Percentiles rank a stretch among this genome's conserved stretches.
phyloP scores from a whole-genome alignment of 768 basidiomycete genomes.

The Agaricus blazei region DNA sequence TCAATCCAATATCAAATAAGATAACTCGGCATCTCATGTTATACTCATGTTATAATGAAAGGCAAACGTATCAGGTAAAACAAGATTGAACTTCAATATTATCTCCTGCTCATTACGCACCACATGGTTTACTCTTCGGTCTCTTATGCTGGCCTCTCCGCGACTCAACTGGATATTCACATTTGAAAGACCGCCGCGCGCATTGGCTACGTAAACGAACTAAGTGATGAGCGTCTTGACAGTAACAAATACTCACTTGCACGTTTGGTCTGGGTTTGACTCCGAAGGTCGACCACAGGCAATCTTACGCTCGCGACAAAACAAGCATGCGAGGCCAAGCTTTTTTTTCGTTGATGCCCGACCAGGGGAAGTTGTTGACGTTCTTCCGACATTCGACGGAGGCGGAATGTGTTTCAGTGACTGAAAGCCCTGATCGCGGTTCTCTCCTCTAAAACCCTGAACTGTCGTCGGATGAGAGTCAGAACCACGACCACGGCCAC shows the following conservation, averaged over 20 bases:
- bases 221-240: no score
- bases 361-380: not conserved
- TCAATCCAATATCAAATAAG: no score
- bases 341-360: not conserved
- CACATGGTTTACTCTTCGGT: not conserved
- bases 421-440: no score
- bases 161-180: conserved; percentile 7
- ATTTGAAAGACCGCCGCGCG: conserved; percentile 8
- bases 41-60: no score
- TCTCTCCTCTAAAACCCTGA: no score
- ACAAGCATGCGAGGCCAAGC: conserved; percentile 10
- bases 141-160: conserved; percentile 9
- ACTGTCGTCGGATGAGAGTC: not conserved
- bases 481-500: not conserved
- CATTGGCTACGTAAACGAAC: conserved; percentile 1
- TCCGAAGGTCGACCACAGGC: conserved; percentile 10
- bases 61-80: no score
- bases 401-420: conserved; percentile 5
- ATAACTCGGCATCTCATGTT: no score
- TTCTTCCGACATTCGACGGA: not conserved
- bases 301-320: conserved; percentile 13
- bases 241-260: conserved; percentile 1
- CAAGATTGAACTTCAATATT: no score
- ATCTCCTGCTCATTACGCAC: no score
- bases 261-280: conserved; percentile 7